phyloP scores from a whole-genome alignment of 768 basidiomycete species.

The Amanita jacksonii region DNA sequence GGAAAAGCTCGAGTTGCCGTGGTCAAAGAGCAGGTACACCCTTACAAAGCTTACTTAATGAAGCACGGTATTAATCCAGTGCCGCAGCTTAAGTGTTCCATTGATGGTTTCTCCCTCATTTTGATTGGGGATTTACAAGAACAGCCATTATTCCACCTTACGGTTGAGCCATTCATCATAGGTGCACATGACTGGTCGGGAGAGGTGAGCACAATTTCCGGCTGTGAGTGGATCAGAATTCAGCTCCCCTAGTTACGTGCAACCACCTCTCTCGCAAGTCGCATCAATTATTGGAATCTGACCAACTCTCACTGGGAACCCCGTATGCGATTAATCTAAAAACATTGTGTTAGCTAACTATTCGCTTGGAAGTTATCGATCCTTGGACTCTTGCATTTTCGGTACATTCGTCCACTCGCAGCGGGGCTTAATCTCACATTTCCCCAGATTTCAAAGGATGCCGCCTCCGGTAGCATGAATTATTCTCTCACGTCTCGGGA shows the following conservation, averaged over 20 bases:
- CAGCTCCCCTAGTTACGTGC: conserved; percentile 60
- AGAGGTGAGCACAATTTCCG: conserved; percentile 41
- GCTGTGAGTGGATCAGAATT: background rate
- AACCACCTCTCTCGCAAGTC: conserved; percentile 68
- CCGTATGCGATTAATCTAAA: conserved; percentile 31
- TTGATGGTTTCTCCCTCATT: conserved; percentile 89
- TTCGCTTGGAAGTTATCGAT: conserved; percentile 64
- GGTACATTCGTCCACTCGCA: conserved; percentile 27
- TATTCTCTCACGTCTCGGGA: conserved; percentile 65
- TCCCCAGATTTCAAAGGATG: conserved; percentile 44
- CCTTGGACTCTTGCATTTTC: conserved; percentile 85
- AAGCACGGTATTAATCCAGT: too few relatives aligned
- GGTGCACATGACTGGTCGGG: conserved; percentile 91
- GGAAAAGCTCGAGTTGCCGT: conserved; percentile 38
- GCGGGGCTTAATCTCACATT: background rate
- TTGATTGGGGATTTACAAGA: conserved; percentile 94
- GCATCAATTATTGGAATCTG: conserved; percentile 94
- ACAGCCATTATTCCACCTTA: conserved; percentile 86
- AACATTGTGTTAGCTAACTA: background rate
- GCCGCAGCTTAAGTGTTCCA: conserved; percentile 68
- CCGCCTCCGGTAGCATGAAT: conserved; percentile 38
- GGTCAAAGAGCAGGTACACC: conserved; percentile 72
- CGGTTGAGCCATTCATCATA: conserved; percentile 75
- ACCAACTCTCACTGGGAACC: conserved; percentile 99
- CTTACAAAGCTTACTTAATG: background rate